Conservation (phyloP, 2,329 filamentous ascomycete species). For the Zasmidium citrigriseum region DNA sequence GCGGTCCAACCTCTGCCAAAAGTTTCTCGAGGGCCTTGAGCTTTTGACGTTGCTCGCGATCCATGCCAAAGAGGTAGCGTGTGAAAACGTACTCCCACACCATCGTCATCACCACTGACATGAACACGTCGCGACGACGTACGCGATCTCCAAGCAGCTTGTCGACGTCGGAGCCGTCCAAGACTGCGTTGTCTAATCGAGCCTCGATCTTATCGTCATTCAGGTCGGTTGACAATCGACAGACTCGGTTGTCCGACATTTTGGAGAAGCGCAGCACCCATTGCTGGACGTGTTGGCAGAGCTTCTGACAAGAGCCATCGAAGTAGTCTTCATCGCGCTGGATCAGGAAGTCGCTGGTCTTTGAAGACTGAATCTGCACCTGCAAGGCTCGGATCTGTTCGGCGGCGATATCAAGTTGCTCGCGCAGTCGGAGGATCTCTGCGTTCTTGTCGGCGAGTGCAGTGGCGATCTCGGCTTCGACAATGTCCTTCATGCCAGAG, state of each 20-base stretch:
- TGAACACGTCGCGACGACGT: slow-evolving; percentile 88
- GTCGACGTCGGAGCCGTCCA: slow-evolving; percentile 94
- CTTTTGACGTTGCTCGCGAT: slow-evolving; percentile 95
- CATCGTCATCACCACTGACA: slow-evolving; percentile 99
- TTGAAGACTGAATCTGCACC: slow-evolving; percentile 58
- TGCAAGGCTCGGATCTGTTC: slow-evolving; percentile 63
- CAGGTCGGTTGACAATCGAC: slow-evolving; percentile 79
- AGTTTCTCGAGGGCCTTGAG: slow-evolving; percentile 94
- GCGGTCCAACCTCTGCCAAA: slow-evolving; percentile 82
- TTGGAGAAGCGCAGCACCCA: slow-evolving; percentile 99
- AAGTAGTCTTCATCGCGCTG: slow-evolving; percentile 93
- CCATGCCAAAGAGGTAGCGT: slow-evolving; percentile 97
- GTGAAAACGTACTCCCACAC: slow-evolving; percentile 99
- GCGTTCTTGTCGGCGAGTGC: slow-evolving; percentile 78
- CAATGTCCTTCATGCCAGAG: slow-evolving; percentile 62
- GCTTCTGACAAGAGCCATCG: slow-evolving; percentile 86
- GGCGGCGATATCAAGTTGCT: slow-evolving; percentile 72
- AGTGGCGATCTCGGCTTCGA: slow-evolving; percentile 62
- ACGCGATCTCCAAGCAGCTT: slow-evolving; percentile 84
- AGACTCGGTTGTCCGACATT: slow-evolving; percentile 89
- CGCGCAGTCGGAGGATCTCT: slow-evolving; percentile 76
- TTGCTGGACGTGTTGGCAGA: slow-evolving; percentile 94
- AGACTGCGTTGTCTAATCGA: slow-evolving; percentile 87
- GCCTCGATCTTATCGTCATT: slow-evolving; percentile 92
- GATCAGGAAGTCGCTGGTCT: slow-evolving; percentile 71